Evolutionary conservation across 2,329 filamentous ascomycete species (phyloP).

Genomic region (Colletotrichum sp.): DNA sequence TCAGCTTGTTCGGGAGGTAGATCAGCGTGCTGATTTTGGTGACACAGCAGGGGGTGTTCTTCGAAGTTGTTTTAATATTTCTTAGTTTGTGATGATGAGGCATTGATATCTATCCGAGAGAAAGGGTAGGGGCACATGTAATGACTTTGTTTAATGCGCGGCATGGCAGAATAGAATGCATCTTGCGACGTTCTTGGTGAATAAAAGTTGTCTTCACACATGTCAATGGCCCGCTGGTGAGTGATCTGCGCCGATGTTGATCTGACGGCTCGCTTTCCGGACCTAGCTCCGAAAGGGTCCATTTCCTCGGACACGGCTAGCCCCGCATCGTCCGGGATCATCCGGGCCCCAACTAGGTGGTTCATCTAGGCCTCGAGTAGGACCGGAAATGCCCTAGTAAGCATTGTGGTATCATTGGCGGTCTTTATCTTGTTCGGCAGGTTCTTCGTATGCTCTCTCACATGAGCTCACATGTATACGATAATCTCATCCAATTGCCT

Average conservation of each 20-base stretch:
- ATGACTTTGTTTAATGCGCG: background rate
- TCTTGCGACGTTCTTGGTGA: background rate
- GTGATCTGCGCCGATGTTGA: fast-evolving
- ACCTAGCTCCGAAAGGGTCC: background rate
- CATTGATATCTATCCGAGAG: background rate
- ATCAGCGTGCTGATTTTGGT: background rate
- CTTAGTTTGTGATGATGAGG: background rate
- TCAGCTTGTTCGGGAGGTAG: slow-evolving; percentile 22
- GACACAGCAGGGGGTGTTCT: background rate
- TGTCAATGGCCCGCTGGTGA: background rate
- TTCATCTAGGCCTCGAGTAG: too few relatives aligned
- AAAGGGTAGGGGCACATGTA: background rate
- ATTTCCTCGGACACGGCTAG: background rate
- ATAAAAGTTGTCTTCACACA: background rate
- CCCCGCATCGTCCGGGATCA: too few relatives aligned
- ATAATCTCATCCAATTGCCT: too few relatives aligned
- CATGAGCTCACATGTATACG: too few relatives aligned
- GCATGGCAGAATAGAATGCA: background rate
- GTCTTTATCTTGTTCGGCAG: fast-evolving
- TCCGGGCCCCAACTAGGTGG: fast-evolving
- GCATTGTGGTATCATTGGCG: fast-evolving
- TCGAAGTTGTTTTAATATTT: background rate
- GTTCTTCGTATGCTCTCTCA: too few relatives aligned
- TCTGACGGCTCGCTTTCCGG: background rate
- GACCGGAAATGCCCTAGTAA: too few relatives aligned